A percentile compares a stretch with the other conserved stretches of the same genome.
These are phyloP conservation scores for Zygnema cylindricum DNA, from an alignment of 139 green algal genomes.

Conservation along the genomic window DNA sequence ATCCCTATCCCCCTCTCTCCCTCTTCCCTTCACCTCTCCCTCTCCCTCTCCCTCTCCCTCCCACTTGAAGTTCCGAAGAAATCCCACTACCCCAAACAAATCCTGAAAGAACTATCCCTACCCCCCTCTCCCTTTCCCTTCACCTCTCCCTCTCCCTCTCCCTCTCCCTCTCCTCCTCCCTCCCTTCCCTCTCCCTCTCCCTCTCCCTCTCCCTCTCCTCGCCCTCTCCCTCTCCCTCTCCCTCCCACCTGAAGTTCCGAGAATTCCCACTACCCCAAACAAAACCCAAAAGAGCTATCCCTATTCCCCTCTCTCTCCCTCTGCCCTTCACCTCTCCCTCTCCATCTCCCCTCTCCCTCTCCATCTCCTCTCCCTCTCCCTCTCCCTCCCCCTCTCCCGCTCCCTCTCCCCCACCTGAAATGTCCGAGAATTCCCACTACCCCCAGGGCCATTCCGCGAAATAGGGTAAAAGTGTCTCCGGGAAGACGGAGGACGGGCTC, in stretches of 20 bases:
- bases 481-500: constrained; percentile 67
- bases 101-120: neutral
- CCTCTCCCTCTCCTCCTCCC: neutral
- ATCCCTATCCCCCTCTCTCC: neutral
- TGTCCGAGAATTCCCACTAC: constrained; percentile 97
- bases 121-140: too few relatives aligned
- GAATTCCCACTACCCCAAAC: too few relatives aligned
- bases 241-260: too few relatives aligned
- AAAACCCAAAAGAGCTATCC: too few relatives aligned
- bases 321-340: too few relatives aligned
- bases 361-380: too few relatives aligned
- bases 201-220: constrained; percentile 2
- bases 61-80: neutral
- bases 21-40: neutral
- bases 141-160: neutral
- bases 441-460: constrained; percentile 97
- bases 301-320: too few relatives aligned
- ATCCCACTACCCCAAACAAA: neutral
- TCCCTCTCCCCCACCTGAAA: constrained; percentile 81
- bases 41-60: neutral
- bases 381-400: too few relatives aligned
- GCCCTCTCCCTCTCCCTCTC: too few relatives aligned
- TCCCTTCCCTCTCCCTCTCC: neutral
- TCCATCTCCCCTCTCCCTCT: too few relatives aligned
- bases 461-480: constrained; percentile 99